Evolutionary conservation across 805 yeast genomes (phyloP).

Genomic region (Naumovozyma castellii): DNA sequence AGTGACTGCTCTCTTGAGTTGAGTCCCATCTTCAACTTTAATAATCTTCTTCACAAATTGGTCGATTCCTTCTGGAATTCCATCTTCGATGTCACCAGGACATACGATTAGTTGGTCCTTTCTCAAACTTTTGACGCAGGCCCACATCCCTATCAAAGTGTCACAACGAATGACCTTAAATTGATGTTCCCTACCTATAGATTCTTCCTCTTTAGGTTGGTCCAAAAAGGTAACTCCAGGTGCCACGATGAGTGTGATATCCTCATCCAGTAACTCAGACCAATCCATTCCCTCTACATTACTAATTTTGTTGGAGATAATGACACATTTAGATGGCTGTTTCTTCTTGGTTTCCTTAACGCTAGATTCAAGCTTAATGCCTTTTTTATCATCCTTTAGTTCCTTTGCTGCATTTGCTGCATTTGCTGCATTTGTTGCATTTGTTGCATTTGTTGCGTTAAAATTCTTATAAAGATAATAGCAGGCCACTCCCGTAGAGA

Average conservation of each 20-base stretch:
- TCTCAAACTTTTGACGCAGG: conserved; percentile 44
- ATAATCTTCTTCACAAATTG: conserved; percentile 23
- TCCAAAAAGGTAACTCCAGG: conserved; percentile 20
- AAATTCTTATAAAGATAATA: conserved; percentile 7
- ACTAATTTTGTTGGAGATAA: conserved; percentile 14
- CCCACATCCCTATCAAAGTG: conserved; percentile 42
- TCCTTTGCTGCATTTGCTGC: background rate
- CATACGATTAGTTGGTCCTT: conserved; percentile 29
- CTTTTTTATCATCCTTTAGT: background rate
- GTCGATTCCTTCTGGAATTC: conserved; percentile 26
- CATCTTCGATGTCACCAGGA: conserved; percentile 16
- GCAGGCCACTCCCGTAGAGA: conserved; percentile 8
- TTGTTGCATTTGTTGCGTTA: background rate
- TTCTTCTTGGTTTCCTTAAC: conserved; percentile 1
- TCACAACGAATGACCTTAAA: conserved; percentile 38
- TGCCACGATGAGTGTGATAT: conserved; percentile 30
- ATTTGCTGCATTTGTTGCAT: background rate
- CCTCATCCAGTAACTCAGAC: conserved; percentile 13
- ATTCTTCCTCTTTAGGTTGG: conserved; percentile 2
- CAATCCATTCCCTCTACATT: conserved; percentile 9
- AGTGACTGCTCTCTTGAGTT: background rate
- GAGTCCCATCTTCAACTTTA: background rate
- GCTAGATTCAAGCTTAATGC: background rate
- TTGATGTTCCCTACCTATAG: conserved; percentile 15
- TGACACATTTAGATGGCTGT: conserved; percentile 10